phyloP scores from a whole-genome alignment of 305 asterid species.

The Striga hermonthica region DNA sequence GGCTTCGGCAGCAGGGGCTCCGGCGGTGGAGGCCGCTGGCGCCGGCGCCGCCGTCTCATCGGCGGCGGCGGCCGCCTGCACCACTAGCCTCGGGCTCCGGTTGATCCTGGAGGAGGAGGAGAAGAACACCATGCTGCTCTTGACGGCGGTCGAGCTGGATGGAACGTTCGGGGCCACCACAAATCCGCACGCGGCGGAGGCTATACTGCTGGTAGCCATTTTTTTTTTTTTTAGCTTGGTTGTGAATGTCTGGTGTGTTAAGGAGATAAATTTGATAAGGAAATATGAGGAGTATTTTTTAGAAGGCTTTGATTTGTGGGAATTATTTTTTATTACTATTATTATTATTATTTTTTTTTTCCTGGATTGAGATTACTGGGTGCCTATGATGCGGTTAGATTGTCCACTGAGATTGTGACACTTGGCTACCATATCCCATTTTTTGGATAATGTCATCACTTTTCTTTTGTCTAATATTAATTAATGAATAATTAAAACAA shows the following conservation, averaged over 20 bases:
- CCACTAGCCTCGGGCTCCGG: slow-evolving; percentile 49
- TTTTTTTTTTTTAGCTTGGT: slow-evolving; percentile 11
- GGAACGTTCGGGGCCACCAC: slow-evolving; percentile 49
- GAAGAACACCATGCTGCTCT: slow-evolving; percentile 36
- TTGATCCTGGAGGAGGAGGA: slow-evolving; percentile 35
- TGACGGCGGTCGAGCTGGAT: slow-evolving; percentile 33
- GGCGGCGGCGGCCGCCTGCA: slow-evolving; percentile 35
- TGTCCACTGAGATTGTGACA: slow-evolving; percentile 59
- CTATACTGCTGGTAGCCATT: slow-evolving; percentile 71
- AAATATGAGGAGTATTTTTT: slow-evolving; percentile 19
- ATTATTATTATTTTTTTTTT: no score
- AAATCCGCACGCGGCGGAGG: slow-evolving; percentile 69
- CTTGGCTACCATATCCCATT: slow-evolving; percentile 62
- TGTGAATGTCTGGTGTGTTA: slow-evolving; percentile 27
- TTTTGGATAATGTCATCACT: slow-evolving; percentile 55
- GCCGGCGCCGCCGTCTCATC: slow-evolving; percentile 53
- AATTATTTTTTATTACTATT: no score
- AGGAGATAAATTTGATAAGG: slow-evolving; percentile 23
- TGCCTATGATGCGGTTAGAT: slow-evolving; percentile 33
- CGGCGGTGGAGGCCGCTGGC: slow-evolving; percentile 38
- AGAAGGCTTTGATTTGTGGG: slow-evolving; percentile 35
- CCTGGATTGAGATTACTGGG: slow-evolving; percentile 47
- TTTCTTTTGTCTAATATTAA: background rate
- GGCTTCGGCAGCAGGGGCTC: slow-evolving; percentile 29
- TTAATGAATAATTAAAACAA: no score